Conservation (phyloP, 768 basidiomycete species). For the Chiua virens region DNA sequence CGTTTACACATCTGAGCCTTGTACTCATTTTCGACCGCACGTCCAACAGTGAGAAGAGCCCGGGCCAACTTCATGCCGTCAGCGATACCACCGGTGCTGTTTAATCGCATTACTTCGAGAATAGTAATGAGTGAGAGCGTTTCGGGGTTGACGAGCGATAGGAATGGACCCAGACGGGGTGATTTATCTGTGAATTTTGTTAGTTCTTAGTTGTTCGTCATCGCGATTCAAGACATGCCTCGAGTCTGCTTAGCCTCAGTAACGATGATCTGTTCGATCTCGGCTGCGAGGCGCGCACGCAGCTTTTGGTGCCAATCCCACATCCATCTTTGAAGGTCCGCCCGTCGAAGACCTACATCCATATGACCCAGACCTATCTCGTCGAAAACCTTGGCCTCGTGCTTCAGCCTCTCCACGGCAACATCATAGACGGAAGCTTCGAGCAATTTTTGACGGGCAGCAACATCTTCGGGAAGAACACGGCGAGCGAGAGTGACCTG, state of each 20-base stretch:
- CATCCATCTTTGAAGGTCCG: conserved; percentile 74
- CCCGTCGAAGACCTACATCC: conserved; percentile 42
- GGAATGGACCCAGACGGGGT: conserved; percentile 61
- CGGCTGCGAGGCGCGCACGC: conserved; percentile 46
- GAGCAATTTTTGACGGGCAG: conserved; percentile 74
- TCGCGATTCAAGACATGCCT: conserved; percentile 14
- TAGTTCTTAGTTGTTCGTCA: neutral
- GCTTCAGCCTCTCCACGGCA: conserved; percentile 67
- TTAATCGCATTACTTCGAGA: conserved; percentile 81
- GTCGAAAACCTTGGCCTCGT: conserved; percentile 58
- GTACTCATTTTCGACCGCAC: conserved; percentile 87
- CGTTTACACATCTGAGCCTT: conserved; percentile 77
- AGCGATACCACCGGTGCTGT: conserved; percentile 71
- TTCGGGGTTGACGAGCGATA: conserved; percentile 70
- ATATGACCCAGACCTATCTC: conserved; percentile 54
- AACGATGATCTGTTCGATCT: conserved; percentile 46
- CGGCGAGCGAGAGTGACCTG: conserved; percentile 62
- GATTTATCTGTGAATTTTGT: conserved; percentile 10
- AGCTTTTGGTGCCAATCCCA: conserved; percentile 80
- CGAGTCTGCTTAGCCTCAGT: conserved; percentile 33
- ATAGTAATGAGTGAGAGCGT: conserved; percentile 88
- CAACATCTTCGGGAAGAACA: conserved; percentile 64
- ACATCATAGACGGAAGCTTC: conserved; percentile 87
- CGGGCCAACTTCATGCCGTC: conserved; percentile 90
- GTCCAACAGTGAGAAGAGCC: conserved; percentile 76